Base-by-base conservation (phyloP, 768 basidiomycete species). In the Podaxis sp. region DNA sequence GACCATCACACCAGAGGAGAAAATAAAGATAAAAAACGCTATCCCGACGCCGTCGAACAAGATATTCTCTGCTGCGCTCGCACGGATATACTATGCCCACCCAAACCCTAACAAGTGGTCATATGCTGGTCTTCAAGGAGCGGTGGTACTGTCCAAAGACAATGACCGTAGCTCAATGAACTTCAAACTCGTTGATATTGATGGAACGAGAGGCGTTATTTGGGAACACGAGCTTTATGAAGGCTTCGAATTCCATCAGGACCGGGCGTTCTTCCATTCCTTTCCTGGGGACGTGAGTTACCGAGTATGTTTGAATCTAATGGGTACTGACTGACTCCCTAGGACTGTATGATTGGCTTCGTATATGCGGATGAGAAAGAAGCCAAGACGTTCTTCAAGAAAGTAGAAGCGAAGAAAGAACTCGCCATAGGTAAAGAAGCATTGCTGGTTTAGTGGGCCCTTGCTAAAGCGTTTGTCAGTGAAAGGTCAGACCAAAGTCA, bases 191-290 rank as follows among this genome's bases (percentile, higher is more conserved):
- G 90, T 99, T 2, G 96, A 98, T 74, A 70, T 97, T 17, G 76
- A 81, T 66, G 92, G 94, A 19, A 93, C 92, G 3, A 77, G 94
- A 59, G 95, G 94, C 4, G 84, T 95, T 22, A 86, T 95, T 48
- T 99, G 96, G 96, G 87, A 94, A 63, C 93, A 97, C 67, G 95
- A 96, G 73, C 75, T 98, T 4, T 96, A 95, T 68, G 81, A 89
- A 26, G 87, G 86, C 36, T 84, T 96, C 66, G 86, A 91, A 61
- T 93, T 94, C 71, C 78, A 84, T 70, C 83, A 90, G 69, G 96
- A 99, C 72, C 80, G 95, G 64, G 83, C 89, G 2, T 96, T 89
- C 83, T 97, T 99, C 70, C 93, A 96, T 76, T 88, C 94, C 0
- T 98, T 97, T 74, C 80, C 88, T 2, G 90, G 93, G 57, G 96